Evolutionary conservation across 257 asterid species (phyloP).

Genomic region (Capsicum chinense): DNA sequence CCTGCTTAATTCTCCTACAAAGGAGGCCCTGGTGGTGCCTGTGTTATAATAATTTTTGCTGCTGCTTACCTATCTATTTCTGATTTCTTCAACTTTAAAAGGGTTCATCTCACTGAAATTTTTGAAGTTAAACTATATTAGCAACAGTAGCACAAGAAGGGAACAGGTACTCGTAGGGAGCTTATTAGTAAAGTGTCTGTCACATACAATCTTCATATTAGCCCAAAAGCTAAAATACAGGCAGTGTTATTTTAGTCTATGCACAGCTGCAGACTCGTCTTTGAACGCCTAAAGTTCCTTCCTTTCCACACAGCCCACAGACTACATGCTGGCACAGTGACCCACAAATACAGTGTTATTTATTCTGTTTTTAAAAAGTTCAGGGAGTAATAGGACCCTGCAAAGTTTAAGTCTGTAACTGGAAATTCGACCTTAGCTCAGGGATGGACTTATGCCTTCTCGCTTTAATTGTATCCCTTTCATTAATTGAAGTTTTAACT

Average conservation of each 20-base stretch:
- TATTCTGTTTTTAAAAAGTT: not conserved
- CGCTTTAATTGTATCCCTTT: not conserved
- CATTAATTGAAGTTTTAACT: slow-evolving; percentile 4
- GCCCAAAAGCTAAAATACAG: not conserved
- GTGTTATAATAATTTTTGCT: not conserved
- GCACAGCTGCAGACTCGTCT: not conserved
- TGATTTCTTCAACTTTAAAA: slow-evolving; percentile 20
- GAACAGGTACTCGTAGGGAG: not conserved
- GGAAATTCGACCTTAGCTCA: not conserved
- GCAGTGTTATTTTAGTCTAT: not conserved
- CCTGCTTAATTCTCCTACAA: not conserved
- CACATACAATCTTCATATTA: not conserved
- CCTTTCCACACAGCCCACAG: not conserved
- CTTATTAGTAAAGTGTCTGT: not conserved
- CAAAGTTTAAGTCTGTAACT: not conserved
- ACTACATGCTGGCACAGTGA: slow-evolving; percentile 11
- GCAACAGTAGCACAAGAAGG: slow-evolving; percentile 1
- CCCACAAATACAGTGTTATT: not conserved
- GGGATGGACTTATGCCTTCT: not conserved
- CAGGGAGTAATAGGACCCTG: not conserved
- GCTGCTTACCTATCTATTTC: slow-evolving; percentile 17
- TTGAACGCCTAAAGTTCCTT: not conserved
- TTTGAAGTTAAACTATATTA: not conserved
- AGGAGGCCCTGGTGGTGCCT: slow-evolving; percentile 18
- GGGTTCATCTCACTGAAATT: not conserved